These are phyloP conservation scores for Colletotrichum sp. DNA, from an alignment of 2,329 filamentous ascomycete species.

Conservation along the genomic window DNA sequence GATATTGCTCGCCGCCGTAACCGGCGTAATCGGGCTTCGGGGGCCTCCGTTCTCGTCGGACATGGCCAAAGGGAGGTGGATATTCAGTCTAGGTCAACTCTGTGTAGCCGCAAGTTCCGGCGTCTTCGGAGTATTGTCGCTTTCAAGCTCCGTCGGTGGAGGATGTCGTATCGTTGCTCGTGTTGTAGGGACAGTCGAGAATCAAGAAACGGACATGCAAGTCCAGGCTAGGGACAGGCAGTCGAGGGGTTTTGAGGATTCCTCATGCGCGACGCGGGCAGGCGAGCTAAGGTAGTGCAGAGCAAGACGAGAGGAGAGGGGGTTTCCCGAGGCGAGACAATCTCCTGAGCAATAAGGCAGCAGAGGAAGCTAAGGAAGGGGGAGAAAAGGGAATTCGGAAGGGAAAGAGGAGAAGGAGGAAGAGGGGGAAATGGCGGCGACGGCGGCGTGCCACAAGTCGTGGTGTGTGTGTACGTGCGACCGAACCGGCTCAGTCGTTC, in stretches of 20 bases:
- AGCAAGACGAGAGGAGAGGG: neutral
- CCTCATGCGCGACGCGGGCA: conserved; percentile 2
- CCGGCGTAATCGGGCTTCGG: conserved; percentile 13
- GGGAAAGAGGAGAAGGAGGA: neutral
- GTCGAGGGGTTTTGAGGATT: conserved; percentile 18
- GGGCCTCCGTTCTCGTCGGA: conserved; percentile 15
- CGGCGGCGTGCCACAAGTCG: conserved; percentile 11
- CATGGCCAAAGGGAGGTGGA: neutral
- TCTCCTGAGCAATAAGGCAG: neutral
- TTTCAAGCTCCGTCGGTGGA: neutral
- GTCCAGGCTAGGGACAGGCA: conserved; percentile 13
- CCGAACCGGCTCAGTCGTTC: conserved; percentile 5
- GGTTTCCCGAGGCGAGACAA: neutral
- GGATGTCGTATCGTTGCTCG: neutral
- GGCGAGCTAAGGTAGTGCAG: neutral
- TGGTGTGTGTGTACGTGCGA: conserved; percentile 6
- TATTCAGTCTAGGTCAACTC: neutral
- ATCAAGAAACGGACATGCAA: conserved; percentile 4
- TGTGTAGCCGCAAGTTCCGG: neutral
- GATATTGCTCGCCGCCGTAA: conserved; percentile 11
- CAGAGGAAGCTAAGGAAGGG: neutral
- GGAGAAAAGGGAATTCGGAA: neutral
- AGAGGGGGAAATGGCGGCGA: neutral
- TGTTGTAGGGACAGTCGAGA: neutral
- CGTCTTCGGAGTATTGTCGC: neutral